These are phyloP conservation scores for Ramularia collo-cygni DNA, from an alignment of 2,329 filamentous ascomycete species.

Conservation along the genomic window DNA sequence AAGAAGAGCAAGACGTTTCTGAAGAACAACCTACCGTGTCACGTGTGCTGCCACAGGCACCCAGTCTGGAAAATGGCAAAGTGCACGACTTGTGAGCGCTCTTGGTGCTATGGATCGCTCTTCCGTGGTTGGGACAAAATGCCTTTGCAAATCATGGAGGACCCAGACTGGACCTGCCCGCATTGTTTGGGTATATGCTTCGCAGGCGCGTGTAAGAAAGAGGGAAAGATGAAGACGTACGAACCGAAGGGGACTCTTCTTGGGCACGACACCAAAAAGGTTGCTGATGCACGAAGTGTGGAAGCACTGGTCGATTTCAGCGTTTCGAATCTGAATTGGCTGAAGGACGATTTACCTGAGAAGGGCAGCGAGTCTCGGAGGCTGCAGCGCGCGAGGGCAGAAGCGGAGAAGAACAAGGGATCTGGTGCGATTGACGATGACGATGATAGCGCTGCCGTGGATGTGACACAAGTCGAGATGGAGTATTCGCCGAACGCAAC, in stretches of 20 bases:
- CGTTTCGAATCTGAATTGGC: conserved; percentile 78
- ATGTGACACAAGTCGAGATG: conserved; percentile 34
- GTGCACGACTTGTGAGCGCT: conserved; percentile 67
- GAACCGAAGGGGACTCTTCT: conserved; percentile 80
- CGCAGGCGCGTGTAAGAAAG: conserved; percentile 69
- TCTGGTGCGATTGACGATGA: conserved; percentile 35
- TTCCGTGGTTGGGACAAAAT: conserved; percentile 88
- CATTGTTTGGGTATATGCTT: conserved; percentile 82
- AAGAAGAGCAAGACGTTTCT: conserved; percentile 46
- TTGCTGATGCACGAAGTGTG: conserved; percentile 85
- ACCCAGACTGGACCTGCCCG: conserved; percentile 80
- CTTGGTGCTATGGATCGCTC: conserved; percentile 88
- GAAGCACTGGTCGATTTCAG: conserved; percentile 88
- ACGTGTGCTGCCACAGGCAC: conserved; percentile 76
- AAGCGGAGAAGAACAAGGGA: conserved; percentile 48
- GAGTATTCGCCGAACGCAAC: conserved; percentile 35
- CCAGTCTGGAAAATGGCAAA: conserved; percentile 77
- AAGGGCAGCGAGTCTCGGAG: conserved; percentile 31
- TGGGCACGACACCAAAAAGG: conserved; percentile 82
- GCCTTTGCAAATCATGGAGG: conserved; percentile 74
- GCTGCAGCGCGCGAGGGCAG: conserved; percentile 40
- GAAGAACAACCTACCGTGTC: conserved; percentile 56
- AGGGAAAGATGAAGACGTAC: conserved; percentile 66
- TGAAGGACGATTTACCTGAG: conserved; percentile 50
- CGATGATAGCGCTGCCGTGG: conserved; percentile 30